These are phyloP conservation scores for Hordeum vulgare DNA, from an alignment of 176 grass and related monocot species.

Conservation along the genomic window MorexV3_pseudomolecules_assembly NC_058523.1:390078559-390079058, in stretches of 20 bases:
- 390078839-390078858: neutral
- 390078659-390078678: neutral
- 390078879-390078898: neutral
- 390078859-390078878: neutral
- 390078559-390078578: neutral
- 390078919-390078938: neutral
- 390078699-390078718: neutral
- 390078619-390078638: neutral
- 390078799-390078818: neutral
- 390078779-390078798: no score
- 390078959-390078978: no score
- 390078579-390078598: constrained; percentile 9
- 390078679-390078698: neutral
- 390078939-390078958: neutral
- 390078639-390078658: no score
- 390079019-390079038: neutral
- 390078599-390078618: neutral
- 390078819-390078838: neutral
- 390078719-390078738: neutral
- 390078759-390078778: neutral
- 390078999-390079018: no score
- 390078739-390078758: neutral
- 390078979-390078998: no score
- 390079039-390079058: neutral
- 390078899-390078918: neutral